A percentile compares a stretch with the other conserved stretches of the same genome.
These are phyloP conservation scores for Moniliophthora roreri DNA, from an alignment of 1,284 basidiomycete genomes.

Conservation along the genomic window DNA sequence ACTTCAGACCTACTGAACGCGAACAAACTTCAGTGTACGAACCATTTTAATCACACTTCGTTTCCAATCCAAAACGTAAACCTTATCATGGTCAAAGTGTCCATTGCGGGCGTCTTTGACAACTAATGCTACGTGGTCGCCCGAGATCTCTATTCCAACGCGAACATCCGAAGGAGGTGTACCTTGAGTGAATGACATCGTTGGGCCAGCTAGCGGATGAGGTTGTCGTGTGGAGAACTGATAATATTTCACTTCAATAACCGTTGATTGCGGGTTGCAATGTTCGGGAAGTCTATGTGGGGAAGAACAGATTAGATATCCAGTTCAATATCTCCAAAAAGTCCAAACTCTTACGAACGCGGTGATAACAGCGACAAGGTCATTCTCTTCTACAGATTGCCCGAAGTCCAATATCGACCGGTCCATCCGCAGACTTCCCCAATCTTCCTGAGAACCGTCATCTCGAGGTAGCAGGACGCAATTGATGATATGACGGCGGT, in stretches of 20 bases:
- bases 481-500: not conserved
- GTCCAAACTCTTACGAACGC: constrained; percentile 3
- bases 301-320: not conserved
- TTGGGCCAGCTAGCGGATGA: constrained; percentile 7
- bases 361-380: constrained; percentile 10
- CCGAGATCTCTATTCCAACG: constrained; percentile 10
- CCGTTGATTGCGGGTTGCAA: not conserved
- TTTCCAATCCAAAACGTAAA: constrained; percentile 12
- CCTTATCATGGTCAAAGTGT: constrained; percentile 5
- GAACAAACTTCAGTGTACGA: not conserved
- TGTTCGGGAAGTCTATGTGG: not conserved
- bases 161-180: constrained; percentile 1
- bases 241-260: constrained; percentile 6
- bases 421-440: constrained; percentile 1
- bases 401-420: constrained; percentile 10
- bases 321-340: not conserved
- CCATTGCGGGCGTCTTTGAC: constrained; percentile 6
- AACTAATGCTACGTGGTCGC: constrained; percentile 6
- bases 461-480: constrained; percentile 4
- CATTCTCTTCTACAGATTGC: constrained; percentile 7
- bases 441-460: constrained; percentile 1
- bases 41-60: constrained; percentile 6
- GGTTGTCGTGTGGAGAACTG: constrained; percentile 12
- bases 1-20: not conserved
- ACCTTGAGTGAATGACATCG: constrained; percentile 6